Conservation (phyloP, 2,329 filamentous ascomycete species). For the Pseudogymnoascus sp. region DNA sequence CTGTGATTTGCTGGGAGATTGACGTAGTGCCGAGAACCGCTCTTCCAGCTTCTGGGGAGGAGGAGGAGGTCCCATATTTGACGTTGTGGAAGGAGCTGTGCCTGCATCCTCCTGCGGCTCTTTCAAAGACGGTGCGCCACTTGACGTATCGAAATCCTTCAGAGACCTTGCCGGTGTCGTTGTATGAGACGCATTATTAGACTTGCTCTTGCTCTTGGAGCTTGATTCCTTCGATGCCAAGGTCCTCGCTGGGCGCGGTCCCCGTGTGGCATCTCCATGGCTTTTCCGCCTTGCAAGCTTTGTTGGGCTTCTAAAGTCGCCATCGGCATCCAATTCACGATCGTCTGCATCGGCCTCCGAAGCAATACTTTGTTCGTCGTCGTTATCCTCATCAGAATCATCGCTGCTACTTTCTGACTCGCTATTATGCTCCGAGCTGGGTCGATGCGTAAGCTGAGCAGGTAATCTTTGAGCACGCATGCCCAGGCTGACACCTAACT, state of each 20-base stretch:
- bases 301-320: slow-evolving; percentile 9
- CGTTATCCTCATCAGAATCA: slow-evolving; percentile 30
- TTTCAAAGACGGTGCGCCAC: neutral
- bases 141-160: neutral
- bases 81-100: neutral
- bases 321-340: slow-evolving; percentile 27
- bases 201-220: neutral
- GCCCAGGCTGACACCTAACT: slow-evolving; percentile 59
- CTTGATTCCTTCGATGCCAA: slow-evolving; percentile 18
- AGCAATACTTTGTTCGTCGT: slow-evolving; percentile 32
- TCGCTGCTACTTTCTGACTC: slow-evolving; percentile 30
- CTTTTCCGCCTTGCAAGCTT: slow-evolving; percentile 32
- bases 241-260: slow-evolving; percentile 27
- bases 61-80: neutral
- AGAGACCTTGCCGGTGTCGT: neutral
- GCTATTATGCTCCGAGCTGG: slow-evolving; percentile 40
- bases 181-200: neutral
- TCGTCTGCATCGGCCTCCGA: slow-evolving; percentile 37
- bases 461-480: slow-evolving; percentile 70
- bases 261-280: slow-evolving; percentile 34
- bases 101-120: neutral
- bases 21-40: slow-evolving; percentile 1
- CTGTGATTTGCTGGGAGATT: neutral
- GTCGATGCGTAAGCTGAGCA: slow-evolving; percentile 25
- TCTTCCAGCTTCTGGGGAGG: neutral